Conservation (phyloP, 2,329 filamentous ascomycete species). For the Aphanoascus verrucosus region DNA sequence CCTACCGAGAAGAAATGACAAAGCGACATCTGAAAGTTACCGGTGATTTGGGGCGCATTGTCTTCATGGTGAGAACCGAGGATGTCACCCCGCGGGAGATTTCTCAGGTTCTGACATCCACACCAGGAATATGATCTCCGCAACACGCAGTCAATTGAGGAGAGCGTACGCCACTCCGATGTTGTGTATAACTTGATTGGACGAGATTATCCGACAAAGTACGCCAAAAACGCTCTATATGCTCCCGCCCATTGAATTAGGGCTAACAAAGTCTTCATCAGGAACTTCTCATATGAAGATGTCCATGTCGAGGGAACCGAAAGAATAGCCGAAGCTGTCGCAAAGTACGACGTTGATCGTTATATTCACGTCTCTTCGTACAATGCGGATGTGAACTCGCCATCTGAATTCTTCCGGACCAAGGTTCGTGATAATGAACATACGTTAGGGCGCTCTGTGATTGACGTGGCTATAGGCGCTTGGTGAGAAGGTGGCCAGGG, state of each 20-base stretch:
- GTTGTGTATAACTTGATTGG: constrained; percentile 95
- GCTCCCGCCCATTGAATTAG: background rate
- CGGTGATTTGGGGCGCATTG: constrained; percentile 83
- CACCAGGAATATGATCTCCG: constrained; percentile 79
- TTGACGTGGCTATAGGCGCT: constrained; percentile 44
- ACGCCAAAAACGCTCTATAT: constrained; percentile 25
- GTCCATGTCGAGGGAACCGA: constrained; percentile 88
- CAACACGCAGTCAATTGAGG: constrained; percentile 92
- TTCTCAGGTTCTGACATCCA: background rate
- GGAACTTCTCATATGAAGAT: constrained; percentile 87
- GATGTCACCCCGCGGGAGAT: no score
- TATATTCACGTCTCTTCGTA: constrained; percentile 96
- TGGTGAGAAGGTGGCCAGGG: constrained; percentile 72
- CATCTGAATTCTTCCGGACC: constrained; percentile 80
- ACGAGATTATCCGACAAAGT: constrained; percentile 94
- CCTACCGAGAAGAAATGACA: constrained; percentile 93
- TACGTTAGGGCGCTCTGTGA: background rate
- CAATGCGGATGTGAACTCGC: constrained; percentile 69
- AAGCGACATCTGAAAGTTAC: constrained; percentile 93
- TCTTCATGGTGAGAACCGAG: constrained; percentile 58
- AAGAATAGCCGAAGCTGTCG: constrained; percentile 84
- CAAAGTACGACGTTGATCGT: constrained; percentile 95
- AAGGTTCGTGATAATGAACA: constrained; percentile 50
- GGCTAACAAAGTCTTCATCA: constrained; percentile 26
- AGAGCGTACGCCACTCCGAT: constrained; percentile 92